Evolutionary conservation across 768 basidiomycete genomes (phyloP), one percentile per base, ranked within the genome.

Genomic region (Lactarius trivialis): DNA sequence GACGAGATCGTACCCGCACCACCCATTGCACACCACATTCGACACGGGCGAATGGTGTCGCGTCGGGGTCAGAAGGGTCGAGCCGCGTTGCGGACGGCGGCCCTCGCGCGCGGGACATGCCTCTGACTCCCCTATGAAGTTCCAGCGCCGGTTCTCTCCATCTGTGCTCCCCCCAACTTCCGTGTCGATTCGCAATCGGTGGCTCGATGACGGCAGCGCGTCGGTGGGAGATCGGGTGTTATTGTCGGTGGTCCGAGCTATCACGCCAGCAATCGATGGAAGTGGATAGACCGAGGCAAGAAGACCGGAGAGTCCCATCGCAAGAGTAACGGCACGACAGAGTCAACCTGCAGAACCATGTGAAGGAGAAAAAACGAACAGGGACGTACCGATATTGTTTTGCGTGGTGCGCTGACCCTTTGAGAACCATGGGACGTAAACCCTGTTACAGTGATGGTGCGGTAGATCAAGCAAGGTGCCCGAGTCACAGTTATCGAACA

Each of bases 401-500:
- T 56, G 67, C 55, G 55, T 7, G 0, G 64, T 65, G 17, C 68
- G 66, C 21, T 57, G 24, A n/a, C 68, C 66, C 37, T 55, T 63
- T 19, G 61, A 63, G 2, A 54, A 39, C 67, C 67, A 67, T 2
- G 66, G 69, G 50, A 60, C 60, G 63, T 65, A 69, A 8, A 67
- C 50, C 1, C 55, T 45, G 51, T 70, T 67, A 55, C 69, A 70
- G 6, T 60, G 30, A 36, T 67, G 60, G 53, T 70, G 69, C 15
- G 58, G 64, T 6, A 70, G 52, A 39, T 70, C 66, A 8, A 70
- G 65, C 15, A 70, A 24, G 1, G 69, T 70, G 4, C 67, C 69
- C 11, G 68, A 68, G 24, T 68, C 67, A 48, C 69, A 70, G 2
- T 63, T 58, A 50, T 70, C 68, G 55, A 70, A 63, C 17, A 70